A percentile compares a stretch with the other conserved stretches of the same genome.
These are phyloP conservation scores for Yamadazyma kitorensis DNA, from an alignment of 805 yeast genomes.

Conservation along the genomic window DNA sequence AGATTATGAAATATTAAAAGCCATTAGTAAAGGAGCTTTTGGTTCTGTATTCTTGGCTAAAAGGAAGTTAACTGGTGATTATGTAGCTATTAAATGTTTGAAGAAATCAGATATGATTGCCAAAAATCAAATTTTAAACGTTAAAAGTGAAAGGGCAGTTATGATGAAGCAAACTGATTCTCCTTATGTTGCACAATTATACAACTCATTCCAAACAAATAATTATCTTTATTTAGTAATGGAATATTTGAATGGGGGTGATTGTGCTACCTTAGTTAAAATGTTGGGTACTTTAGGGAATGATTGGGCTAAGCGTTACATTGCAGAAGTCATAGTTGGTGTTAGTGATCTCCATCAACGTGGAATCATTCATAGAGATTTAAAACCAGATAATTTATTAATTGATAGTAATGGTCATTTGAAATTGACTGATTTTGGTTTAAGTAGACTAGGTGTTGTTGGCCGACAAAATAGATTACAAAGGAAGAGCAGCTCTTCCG, in stretches of 20 bases:
- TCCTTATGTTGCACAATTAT: slow-evolving; percentile 87
- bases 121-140: slow-evolving; percentile 93
- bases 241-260: slow-evolving; percentile 97
- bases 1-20: slow-evolving; percentile 88
- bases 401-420: slow-evolving; percentile 87
- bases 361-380: slow-evolving; percentile 91
- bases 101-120: slow-evolving; percentile 95
- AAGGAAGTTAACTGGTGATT: slow-evolving; percentile 84
- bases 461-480: slow-evolving; percentile 63
- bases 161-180: slow-evolving; percentile 95
- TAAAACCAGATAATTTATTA: slow-evolving; percentile 90
- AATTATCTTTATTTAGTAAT: slow-evolving; percentile 88
- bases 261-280: slow-evolving; percentile 81
- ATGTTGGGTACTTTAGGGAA: slow-evolving; percentile 81
- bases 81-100: slow-evolving; percentile 89
- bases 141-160: slow-evolving; percentile 93
- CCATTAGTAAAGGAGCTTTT: slow-evolving; percentile 96
- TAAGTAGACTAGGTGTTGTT: slow-evolving; percentile 83
- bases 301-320: slow-evolving; percentile 80
- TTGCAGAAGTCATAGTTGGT: slow-evolving; percentile 88
- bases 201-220: slow-evolving; percentile 82
- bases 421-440: slow-evolving; percentile 92
- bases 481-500: slow-evolving; percentile 41
- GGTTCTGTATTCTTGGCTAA: slow-evolving; percentile 90
- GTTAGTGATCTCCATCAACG: slow-evolving; percentile 84